A percentile compares a stretch with the other conserved stretches of the same genome.
Conservation (phyloP, 805 yeast genomes). For the Hanseniaspora lachancei region DNA sequence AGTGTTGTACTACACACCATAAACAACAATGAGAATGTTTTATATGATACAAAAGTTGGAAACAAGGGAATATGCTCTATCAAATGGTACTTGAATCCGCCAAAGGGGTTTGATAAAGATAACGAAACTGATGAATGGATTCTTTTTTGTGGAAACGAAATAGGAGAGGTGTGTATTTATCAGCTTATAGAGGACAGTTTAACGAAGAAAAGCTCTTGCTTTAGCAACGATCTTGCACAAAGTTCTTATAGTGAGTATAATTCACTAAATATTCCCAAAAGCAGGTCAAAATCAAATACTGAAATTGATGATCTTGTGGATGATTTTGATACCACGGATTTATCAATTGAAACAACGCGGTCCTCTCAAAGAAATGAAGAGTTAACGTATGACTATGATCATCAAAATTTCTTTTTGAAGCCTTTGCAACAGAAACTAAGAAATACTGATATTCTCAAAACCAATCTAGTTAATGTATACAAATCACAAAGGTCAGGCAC, state of each 20-base stretch:
- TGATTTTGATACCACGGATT: neutral
- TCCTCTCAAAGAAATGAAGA: neutral
- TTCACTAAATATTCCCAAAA: neutral
- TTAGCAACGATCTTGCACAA: neutral
- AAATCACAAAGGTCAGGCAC: neutral
- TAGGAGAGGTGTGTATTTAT: constrained; percentile 43
- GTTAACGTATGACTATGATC: neutral
- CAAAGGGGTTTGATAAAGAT: constrained; percentile 21
- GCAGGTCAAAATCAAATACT: neutral
- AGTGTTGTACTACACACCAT: neutral
- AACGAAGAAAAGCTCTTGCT: neutral
- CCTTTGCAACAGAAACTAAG: neutral
- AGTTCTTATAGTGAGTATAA: neutral
- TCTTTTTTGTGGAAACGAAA: constrained; percentile 54
- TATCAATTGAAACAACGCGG: neutral
- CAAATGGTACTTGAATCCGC: constrained; percentile 36
- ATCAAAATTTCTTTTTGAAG: neutral
- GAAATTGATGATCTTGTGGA: neutral
- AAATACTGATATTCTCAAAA: neutral
- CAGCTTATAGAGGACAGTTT: constrained; percentile 20
- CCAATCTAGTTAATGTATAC: neutral
- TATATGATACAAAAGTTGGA: constrained; percentile 20
- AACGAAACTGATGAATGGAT: constrained; percentile 12
- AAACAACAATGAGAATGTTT: neutral
- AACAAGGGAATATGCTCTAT: constrained; percentile 42